These are phyloP conservation scores for Cornus kousa DNA, from an alignment of 148 eudicot genomes.

Conservation along the genomic window DNA sequence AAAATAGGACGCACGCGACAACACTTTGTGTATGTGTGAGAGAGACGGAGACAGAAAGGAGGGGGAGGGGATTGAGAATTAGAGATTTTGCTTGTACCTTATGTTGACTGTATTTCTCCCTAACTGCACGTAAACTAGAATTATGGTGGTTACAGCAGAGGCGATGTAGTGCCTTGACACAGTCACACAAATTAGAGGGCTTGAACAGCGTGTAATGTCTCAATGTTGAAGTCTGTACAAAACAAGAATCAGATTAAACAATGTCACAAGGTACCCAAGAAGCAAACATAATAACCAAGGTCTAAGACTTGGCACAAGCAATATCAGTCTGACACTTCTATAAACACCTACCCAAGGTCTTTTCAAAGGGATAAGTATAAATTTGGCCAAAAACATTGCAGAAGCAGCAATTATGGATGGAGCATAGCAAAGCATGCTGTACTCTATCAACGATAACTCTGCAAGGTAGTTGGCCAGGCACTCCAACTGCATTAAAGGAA, in stretches of 20 bases:
- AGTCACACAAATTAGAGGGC: conserved; percentile 56
- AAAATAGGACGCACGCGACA: background rate
- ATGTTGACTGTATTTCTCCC: conserved; percentile 80
- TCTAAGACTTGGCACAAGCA: background rate
- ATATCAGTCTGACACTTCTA: background rate
- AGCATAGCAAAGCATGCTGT: conserved; percentile 65
- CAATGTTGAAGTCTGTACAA: conserved; percentile 58
- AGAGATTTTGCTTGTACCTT: conserved; percentile 39
- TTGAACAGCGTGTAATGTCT: conserved; percentile 67
- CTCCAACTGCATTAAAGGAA: conserved; percentile 61
- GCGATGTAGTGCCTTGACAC: conserved; percentile 58
- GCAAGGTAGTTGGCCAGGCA: conserved; percentile 66
- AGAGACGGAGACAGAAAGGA: background rate
- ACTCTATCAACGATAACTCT: conserved; percentile 71
- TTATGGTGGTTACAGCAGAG: conserved; percentile 46
- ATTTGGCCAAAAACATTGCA: conserved; percentile 63
- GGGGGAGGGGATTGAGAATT: background rate
- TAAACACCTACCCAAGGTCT: conserved; percentile 61
- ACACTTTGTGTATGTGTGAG: background rate
- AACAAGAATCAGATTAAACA: background rate
- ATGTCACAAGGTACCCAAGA: background rate
- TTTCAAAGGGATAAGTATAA: conserved; percentile 47
- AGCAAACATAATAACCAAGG: background rate
- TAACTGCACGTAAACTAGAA: conserved; percentile 67
- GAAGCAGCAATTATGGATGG: conserved; percentile 79